Base-by-base conservation (phyloP, 2,329 filamentous ascomycete species). In the Botrytis elliptica region DNA sequence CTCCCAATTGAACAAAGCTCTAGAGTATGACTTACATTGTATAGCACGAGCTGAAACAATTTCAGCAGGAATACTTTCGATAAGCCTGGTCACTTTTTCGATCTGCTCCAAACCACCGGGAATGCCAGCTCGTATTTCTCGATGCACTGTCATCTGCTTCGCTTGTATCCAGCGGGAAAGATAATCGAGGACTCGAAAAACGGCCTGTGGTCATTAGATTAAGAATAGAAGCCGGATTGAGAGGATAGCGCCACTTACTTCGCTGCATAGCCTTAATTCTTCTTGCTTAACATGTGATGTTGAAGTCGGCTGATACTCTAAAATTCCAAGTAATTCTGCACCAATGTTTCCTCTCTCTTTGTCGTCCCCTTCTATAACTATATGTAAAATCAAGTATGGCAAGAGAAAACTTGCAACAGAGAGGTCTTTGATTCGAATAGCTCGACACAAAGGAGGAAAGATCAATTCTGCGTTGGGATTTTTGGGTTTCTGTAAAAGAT, bases 1-100 rank as follows among this genome's bases (percentile, higher is more conserved):
- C 82, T 99, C 96, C 85, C 97, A 93, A 80, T 98, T 93, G 80
- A 97, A 98, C 29, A 99, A 85, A 1, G 97, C 96, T 69, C 96
- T 90, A 12, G 96, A 91, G 81, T 95, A 98, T 14, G 97, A 96
- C 74, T 93, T 93, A 83, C 95, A 98, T 79, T 98, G 93, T n/a
- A 97, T 89, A 16, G 96, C 95, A 77, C 95, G 89, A 76, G 90
- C 89, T 10, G 96, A 94, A 69, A 93, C 89, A n/a, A 92, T 84
- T 77, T 93, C 89, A 6, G 91, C 89, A 0, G 91, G 91, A 72
- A 93, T 91, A 38, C 85, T 85, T n/a, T 85, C 84, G 33, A 98
- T 83, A 68, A 97, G 88, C 0, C 88, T 86, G 72, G 97, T 93
- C 6, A 98, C 92, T 16, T 87, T 84, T 72, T 86, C 84, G 29